Conservation (phyloP, 1,284 basidiomycete genomes). For the Rhodotorula sp. region DNA sequence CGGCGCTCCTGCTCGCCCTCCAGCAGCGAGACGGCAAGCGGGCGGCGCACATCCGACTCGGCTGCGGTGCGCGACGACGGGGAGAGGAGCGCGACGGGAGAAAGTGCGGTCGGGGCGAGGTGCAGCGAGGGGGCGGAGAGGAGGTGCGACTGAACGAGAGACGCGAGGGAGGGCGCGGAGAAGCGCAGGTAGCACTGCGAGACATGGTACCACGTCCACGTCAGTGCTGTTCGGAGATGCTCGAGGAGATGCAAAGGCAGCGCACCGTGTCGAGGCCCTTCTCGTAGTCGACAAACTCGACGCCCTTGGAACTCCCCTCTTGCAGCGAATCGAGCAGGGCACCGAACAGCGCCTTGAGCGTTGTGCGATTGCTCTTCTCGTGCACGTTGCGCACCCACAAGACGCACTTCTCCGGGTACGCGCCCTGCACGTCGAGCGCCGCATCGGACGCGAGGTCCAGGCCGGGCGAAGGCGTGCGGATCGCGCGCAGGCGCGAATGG, state of each 20-base stretch:
- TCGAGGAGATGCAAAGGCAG: background rate
- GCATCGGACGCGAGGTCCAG: slow-evolving; percentile 13
- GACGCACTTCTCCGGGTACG: slow-evolving; percentile 33
- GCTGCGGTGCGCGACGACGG: slow-evolving; percentile 1
- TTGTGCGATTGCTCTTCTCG: slow-evolving; percentile 31
- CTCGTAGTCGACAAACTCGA: slow-evolving; percentile 41
- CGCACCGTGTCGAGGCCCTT: slow-evolving; percentile 35
- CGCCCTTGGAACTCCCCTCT: slow-evolving; percentile 40
- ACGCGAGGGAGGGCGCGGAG: slow-evolving; percentile 17
- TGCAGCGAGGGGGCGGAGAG: slow-evolving; percentile 6
- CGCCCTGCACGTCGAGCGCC: slow-evolving; percentile 30
- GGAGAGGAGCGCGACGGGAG: slow-evolving; percentile 11
- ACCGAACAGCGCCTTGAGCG: slow-evolving; percentile 25
- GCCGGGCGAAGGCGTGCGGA: slow-evolving; percentile 13
- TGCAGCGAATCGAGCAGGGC: slow-evolving; percentile 36
- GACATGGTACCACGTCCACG: background rate
- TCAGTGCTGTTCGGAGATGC: too few relatives aligned
- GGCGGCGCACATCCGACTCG: slow-evolving; percentile 18
- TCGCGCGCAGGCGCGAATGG: background rate
- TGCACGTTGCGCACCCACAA: slow-evolving; percentile 40
- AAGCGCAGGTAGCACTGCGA: slow-evolving; percentile 36
- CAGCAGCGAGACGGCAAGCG: slow-evolving; percentile 18
- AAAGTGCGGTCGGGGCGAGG: slow-evolving; percentile 11
- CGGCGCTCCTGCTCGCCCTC: slow-evolving; percentile 25
- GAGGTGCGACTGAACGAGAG: slow-evolving; percentile 19